Evolutionary conservation across 2,329 filamentous ascomycete genomes (phyloP).

Genomic region (Aspergillus nomiae): DNA sequence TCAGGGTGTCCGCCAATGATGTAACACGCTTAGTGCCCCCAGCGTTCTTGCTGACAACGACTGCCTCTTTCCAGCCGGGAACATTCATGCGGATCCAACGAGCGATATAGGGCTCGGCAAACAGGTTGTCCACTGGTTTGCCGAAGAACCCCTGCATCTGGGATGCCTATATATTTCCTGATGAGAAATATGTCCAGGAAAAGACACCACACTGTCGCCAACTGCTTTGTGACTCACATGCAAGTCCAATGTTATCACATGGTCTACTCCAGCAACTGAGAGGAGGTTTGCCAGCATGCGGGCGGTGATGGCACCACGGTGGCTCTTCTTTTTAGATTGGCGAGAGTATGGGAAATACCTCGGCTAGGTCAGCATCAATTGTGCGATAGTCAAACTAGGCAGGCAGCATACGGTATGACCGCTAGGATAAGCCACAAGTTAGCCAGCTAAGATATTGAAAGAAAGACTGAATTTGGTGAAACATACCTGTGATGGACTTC

Average conservation of each 20-base stretch:
- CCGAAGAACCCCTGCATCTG: slow-evolving; percentile 99
- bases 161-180: slow-evolving; percentile 57
- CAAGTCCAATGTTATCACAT: slow-evolving; percentile 95
- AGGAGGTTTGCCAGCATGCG: slow-evolving; percentile 96
- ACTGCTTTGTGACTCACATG: slow-evolving; percentile 59
- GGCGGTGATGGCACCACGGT: slow-evolving; percentile 92
- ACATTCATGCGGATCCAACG: slow-evolving; percentile 94
- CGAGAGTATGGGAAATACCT: slow-evolving; percentile 97
- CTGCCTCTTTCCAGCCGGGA: slow-evolving; percentile 79
- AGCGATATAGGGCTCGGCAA: slow-evolving; percentile 91
- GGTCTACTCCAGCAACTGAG: slow-evolving; percentile 89
- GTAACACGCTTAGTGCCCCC: slow-evolving; percentile 97
- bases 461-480: slow-evolving; percentile 6
- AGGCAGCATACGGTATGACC: slow-evolving; percentile 50
- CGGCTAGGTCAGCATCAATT: slow-evolving; percentile 40
- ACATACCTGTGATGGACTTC: slow-evolving; percentile 89
- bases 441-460: slow-evolving; percentile 11
- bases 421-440: slow-evolving; percentile 27
- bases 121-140: slow-evolving; percentile 95
- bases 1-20: slow-evolving; percentile 89
- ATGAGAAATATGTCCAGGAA: slow-evolving; percentile 21
- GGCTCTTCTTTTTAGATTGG: slow-evolving; percentile 98
- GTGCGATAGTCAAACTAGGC: slow-evolving; percentile 29
- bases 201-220: slow-evolving; percentile 1
- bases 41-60: slow-evolving; percentile 97